Evolutionary conservation across 371 early-diverging fungal species (phyloP).

Genomic region (Apophysomyces trapeziformis): DNA sequence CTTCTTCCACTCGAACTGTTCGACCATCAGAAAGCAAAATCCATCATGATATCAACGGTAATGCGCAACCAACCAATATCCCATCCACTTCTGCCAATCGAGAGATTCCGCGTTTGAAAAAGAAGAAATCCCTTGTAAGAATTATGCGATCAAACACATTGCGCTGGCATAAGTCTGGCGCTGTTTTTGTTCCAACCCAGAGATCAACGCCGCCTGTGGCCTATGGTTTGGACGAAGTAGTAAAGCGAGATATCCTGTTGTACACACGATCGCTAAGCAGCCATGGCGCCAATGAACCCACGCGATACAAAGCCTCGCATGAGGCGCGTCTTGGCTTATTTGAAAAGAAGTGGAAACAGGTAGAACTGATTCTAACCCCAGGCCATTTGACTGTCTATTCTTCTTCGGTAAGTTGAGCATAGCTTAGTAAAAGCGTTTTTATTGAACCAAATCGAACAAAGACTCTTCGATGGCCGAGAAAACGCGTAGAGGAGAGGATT

Average conservation of each 20-base stretch:
- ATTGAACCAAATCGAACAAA: slow-evolving; percentile 12
- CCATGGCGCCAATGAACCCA: slow-evolving; percentile 23
- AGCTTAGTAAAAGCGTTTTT: not conserved
- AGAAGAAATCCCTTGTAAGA: slow-evolving; percentile 1
- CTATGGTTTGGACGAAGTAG: not conserved
- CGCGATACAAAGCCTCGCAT: slow-evolving; percentile 36
- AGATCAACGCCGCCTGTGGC: slow-evolving; percentile 8
- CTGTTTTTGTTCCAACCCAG: slow-evolving; percentile 24
- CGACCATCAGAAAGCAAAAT: not conserved
- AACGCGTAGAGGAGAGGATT: slow-evolving; percentile 30
- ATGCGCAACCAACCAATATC: not conserved
- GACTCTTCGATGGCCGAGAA: slow-evolving; percentile 38
- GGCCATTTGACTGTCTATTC: slow-evolving; percentile 25
- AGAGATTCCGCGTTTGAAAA: not conserved
- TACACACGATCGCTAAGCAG: slow-evolving; percentile 28
- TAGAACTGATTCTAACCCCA: slow-evolving; percentile 31
- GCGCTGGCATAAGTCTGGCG: slow-evolving; percentile 34
- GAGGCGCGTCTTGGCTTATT: slow-evolving; percentile 25
- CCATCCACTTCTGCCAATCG: not conserved
- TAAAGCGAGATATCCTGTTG: slow-evolving; percentile 35
- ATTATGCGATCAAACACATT: slow-evolving; percentile 6
- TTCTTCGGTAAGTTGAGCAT: slow-evolving; percentile 32
- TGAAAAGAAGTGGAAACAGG: slow-evolving; percentile 42
- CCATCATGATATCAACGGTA: not conserved
- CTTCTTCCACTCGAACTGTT: slow-evolving; percentile 7